phyloP scores from a whole-genome alignment of 305 asterid genomes.

The Plantago lanceolata region DNA sequence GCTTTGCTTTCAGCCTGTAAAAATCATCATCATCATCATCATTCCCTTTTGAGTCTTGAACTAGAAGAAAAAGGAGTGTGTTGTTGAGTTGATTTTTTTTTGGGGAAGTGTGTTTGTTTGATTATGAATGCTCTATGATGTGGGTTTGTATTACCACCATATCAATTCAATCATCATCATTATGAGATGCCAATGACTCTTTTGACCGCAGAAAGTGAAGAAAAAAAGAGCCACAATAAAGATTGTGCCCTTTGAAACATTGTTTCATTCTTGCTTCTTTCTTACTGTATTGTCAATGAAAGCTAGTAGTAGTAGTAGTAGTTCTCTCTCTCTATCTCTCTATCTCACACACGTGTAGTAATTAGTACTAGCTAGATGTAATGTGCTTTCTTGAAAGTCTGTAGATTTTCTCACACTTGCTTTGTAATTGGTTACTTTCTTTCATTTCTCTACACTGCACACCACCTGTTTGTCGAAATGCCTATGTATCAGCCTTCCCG shows the following conservation, averaged over 20 bases:
- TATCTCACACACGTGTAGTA: slow-evolving; percentile 26
- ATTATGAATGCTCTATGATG: slow-evolving; percentile 39
- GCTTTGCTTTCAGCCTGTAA: slow-evolving; percentile 18
- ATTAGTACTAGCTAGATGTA: slow-evolving; percentile 17
- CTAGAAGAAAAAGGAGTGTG: slow-evolving; percentile 30
- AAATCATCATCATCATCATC: too few relatives aligned
- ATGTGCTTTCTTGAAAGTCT: slow-evolving; percentile 34
- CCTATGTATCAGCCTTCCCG: slow-evolving; percentile 50
- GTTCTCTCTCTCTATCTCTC: too few relatives aligned
- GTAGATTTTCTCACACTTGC: slow-evolving; percentile 1
- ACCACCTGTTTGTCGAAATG: slow-evolving; percentile 32
- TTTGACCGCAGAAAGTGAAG: slow-evolving; percentile 56
- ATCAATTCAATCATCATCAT: slow-evolving; percentile 12
- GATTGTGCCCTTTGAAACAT: slow-evolving; percentile 21
- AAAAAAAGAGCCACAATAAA: too few relatives aligned
- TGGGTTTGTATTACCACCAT: too few relatives aligned
- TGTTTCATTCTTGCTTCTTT: slow-evolving; percentile 35
- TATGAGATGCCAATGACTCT: slow-evolving; percentile 44
- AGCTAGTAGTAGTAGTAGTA: slow-evolving; percentile 15
- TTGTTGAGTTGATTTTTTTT: slow-evolving; percentile 19
- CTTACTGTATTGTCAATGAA: slow-evolving; percentile 44
- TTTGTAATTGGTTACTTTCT: not conserved
- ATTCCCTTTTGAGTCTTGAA: slow-evolving; percentile 32
- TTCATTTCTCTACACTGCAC: slow-evolving; percentile 1
- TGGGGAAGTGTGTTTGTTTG: slow-evolving; percentile 36